A percentile compares a stretch with the other conserved stretches of the same genome.
phyloP scores from a whole-genome alignment of 345 rosid species.

The Rhodamnia rubescens region DNA sequence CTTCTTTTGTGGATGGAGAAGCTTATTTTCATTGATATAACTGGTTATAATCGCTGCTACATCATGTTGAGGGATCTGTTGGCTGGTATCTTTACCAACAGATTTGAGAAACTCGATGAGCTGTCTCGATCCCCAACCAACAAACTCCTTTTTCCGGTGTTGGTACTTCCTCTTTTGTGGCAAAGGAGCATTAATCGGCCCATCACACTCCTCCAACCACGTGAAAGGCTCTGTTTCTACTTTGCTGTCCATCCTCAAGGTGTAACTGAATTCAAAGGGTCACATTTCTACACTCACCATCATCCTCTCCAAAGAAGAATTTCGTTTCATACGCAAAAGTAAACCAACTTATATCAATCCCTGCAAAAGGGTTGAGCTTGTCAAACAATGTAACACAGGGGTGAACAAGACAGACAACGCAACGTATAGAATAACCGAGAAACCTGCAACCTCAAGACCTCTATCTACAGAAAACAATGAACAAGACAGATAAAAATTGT shows the following conservation, averaged over 20 bases:
- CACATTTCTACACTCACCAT: neutral
- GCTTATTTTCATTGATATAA: constrained; percentile 35
- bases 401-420: neutral
- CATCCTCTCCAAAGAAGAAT: neutral
- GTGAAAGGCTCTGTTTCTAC: constrained; percentile 4
- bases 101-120: constrained; percentile 54
- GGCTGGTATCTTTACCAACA: constrained; percentile 31
- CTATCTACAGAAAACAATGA: neutral
- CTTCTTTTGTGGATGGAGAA: constrained; percentile 32
- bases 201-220: constrained; percentile 38
- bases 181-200: neutral
- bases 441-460: neutral
- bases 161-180: constrained; percentile 32
- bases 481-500: neutral
- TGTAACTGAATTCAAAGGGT: neutral
- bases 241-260: neutral
- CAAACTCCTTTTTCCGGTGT: constrained; percentile 32
- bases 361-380: neutral
- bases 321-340: neutral
- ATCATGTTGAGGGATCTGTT: constrained; percentile 35
- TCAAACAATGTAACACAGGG: neutral
- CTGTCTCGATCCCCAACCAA: constrained; percentile 73
- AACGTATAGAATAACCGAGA: neutral
- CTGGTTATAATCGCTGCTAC: constrained; percentile 29
- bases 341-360: neutral